phyloP scores from a whole-genome alignment of 1,139 yeast species.

The Yamadazyma triangularis region DNA sequence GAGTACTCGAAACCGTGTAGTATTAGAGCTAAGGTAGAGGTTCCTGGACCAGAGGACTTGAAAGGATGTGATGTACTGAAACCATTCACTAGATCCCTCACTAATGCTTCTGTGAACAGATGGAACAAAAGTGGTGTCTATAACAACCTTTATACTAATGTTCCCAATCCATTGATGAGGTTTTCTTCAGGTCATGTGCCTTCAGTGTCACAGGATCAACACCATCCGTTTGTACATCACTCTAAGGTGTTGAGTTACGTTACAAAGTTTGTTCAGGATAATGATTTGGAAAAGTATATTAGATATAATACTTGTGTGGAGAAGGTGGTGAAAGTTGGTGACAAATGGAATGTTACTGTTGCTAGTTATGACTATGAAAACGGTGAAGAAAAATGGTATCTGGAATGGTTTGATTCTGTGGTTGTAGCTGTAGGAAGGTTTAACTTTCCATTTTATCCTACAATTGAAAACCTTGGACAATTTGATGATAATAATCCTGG shows the following conservation, averaged over 20 bases:
- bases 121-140: slow-evolving; percentile 43
- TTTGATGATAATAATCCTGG: slow-evolving; percentile 43
- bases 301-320: slow-evolving; percentile 32
- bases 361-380: slow-evolving; percentile 20
- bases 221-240: slow-evolving; percentile 46
- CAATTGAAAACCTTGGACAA: slow-evolving; percentile 44
- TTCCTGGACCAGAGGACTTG: not conserved
- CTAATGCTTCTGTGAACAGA: not conserved
- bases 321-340: slow-evolving; percentile 18
- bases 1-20: not conserved
- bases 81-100: not conserved
- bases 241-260: slow-evolving; percentile 30
- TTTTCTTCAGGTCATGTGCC: slow-evolving; percentile 24
- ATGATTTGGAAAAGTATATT: slow-evolving; percentile 22
- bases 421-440: slow-evolving; percentile 52
- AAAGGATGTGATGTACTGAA: not conserved
- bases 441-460: slow-evolving; percentile 44
- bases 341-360: slow-evolving; percentile 39
- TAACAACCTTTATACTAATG: slow-evolving; percentile 55
- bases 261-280: slow-evolving; percentile 32
- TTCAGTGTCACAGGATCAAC: slow-evolving; percentile 10
- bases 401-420: slow-evolving; percentile 40
- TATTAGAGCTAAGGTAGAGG: not conserved
- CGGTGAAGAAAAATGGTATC: slow-evolving; percentile 31
- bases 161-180: slow-evolving; percentile 55